phyloP scores from a whole-genome alignment of 768 basidiomycete species.

The Termitomyces sp. region DNA sequence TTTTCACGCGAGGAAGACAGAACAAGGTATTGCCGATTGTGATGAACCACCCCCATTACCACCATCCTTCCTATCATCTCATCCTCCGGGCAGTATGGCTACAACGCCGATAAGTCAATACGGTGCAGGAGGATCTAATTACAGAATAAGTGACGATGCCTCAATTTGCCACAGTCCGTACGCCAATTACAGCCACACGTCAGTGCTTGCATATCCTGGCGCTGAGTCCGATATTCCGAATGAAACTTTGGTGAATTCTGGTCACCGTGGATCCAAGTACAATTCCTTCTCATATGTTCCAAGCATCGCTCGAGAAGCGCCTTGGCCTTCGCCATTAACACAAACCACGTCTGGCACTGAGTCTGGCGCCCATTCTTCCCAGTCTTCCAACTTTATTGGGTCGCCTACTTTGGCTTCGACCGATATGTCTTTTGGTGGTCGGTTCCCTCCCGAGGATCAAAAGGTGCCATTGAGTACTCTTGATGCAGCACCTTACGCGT shows the following conservation, averaged over 20 bases:
- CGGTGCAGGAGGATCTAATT: conserved; percentile 34
- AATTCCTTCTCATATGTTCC: conserved; percentile 41
- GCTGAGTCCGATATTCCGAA: conserved; percentile 21
- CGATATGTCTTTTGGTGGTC: conserved; percentile 23
- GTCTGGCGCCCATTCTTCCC: conserved; percentile 38
- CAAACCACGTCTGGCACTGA: conserved; percentile 33
- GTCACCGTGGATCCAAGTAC: conserved; percentile 49
- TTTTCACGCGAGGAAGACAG: conserved; percentile 61
- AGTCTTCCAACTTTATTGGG: conserved; percentile 50
- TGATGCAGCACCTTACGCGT: conserved; percentile 53
- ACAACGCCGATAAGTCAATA: conserved; percentile 30
- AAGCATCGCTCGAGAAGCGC: conserved; percentile 29
- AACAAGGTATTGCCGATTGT: conserved; percentile 39
- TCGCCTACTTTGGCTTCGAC: conserved; percentile 50
- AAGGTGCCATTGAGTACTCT: conserved; percentile 48
- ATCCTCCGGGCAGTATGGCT: conserved; percentile 24
- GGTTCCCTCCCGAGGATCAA: conserved; percentile 45
- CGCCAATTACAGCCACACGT: conserved; percentile 43
- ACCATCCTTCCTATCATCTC: conserved; percentile 35
- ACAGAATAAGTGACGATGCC: conserved; percentile 44
- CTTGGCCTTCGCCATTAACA: conserved; percentile 32
- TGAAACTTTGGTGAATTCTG: conserved; percentile 25
- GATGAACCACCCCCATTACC: conserved; percentile 51
- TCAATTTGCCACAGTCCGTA: conserved; percentile 42
- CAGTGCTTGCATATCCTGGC: conserved; percentile 34